phyloP scores from a whole-genome alignment of 495 filamentous ascomycete genomes.

The Aspergillus sclerotioniger region DNA sequence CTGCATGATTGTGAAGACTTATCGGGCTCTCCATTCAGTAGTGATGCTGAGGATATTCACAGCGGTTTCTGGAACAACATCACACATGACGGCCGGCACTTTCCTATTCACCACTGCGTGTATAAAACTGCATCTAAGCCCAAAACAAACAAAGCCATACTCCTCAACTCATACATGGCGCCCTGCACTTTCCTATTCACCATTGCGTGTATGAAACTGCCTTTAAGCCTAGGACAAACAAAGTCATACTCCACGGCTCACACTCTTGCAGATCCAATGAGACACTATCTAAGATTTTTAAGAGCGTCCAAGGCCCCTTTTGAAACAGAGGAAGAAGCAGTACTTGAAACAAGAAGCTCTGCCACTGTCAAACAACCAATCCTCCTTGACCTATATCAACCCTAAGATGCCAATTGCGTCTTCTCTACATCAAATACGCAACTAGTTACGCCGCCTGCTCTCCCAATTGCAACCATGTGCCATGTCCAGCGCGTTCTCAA shows the following conservation, averaged over 20 bases:
- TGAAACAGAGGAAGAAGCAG: too few species aligned
- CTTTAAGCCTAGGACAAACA: too few species aligned
- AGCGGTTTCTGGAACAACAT: not conserved
- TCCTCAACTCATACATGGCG: too few species aligned
- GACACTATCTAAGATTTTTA: too few species aligned
- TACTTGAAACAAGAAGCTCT: too few species aligned
- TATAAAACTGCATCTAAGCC: not conserved
- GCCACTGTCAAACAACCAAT: too few species aligned
- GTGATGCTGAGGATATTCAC: not conserved
- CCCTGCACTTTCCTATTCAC: not conserved
- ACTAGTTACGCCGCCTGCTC: not conserved
- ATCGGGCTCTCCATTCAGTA: not conserved
- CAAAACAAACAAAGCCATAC: too few species aligned
- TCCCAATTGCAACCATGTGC: conserved; percentile 17
- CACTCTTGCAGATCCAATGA: too few species aligned
- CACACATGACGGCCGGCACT: not conserved
- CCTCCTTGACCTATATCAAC: not conserved
- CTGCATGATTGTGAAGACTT: not conserved
- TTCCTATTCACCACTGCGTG: not conserved
- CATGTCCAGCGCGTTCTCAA: conserved; percentile 22
- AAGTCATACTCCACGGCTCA: too few species aligned
- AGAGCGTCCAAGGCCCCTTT: too few species aligned
- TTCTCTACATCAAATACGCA: not conserved
- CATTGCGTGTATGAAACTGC: not conserved
- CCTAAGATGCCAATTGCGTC: not conserved